Evolutionary conservation across 257 asterid genomes (phyloP).

Genomic region (Ilex asprella): DNA sequence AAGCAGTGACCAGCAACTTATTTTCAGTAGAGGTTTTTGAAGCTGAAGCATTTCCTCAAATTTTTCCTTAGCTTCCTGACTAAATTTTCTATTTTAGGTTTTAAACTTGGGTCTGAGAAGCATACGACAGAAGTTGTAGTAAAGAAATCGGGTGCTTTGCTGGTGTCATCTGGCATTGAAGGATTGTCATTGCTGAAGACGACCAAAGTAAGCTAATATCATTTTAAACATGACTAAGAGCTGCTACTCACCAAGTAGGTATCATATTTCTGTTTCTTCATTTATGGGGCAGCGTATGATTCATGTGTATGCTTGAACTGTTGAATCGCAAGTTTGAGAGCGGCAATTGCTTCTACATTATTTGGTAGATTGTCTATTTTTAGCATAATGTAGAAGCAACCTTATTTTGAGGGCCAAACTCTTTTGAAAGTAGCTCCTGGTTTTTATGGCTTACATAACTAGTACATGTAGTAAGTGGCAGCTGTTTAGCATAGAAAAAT

Average conservation of each 20-base stretch:
- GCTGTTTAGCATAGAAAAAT: too few relatives aligned
- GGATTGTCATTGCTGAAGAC: slow-evolving; percentile 84
- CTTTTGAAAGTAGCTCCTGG: too few relatives aligned
- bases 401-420: too few relatives aligned
- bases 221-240: not conserved
- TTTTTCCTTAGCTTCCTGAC: not conserved
- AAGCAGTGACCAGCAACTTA: not conserved
- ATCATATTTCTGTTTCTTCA: not conserved
- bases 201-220: slow-evolving; percentile 58
- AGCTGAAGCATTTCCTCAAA: not conserved
- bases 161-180: slow-evolving; percentile 72
- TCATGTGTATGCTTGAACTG: too few relatives aligned
- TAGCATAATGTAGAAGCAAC: too few relatives aligned
- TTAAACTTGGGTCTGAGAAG: slow-evolving; percentile 89
- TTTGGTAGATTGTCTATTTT: too few relatives aligned
- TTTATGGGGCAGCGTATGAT: not conserved
- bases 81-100: slow-evolving; percentile 43
- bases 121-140: slow-evolving; percentile 73
- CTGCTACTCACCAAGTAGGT: too few relatives aligned
- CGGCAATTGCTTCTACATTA: too few relatives aligned
- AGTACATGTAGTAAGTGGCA: too few relatives aligned
- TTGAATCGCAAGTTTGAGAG: too few relatives aligned
- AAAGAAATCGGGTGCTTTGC: slow-evolving; percentile 59
- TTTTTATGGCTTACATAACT: too few relatives aligned
- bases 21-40: not conserved